A percentile compares a stretch with the other conserved stretches of the same genome.
phyloP scores from a whole-genome alignment of 306 rosid species.

The Lathyrus sativus region DNA sequence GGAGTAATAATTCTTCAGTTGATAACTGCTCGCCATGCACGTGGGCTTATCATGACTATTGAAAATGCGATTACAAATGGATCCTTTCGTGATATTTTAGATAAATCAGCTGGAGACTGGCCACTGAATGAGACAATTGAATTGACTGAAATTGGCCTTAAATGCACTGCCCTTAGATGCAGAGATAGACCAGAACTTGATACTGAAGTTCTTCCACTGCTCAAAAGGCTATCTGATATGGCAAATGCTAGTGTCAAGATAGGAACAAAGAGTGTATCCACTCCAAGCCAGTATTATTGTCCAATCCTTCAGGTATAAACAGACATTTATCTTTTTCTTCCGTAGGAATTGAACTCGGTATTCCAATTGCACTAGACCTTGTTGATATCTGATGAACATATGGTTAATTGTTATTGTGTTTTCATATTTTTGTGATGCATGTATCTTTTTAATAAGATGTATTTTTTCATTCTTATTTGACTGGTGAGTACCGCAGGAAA shows the following conservation, averaged over 20 bases:
- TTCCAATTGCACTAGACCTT: no score
- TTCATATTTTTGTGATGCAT: no score
- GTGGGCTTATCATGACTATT: conserved; percentile 53
- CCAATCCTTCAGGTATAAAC: conserved; percentile 88
- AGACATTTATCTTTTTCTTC: conserved; percentile 5
- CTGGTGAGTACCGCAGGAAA: conserved; percentile 59
- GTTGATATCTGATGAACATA: background rate
- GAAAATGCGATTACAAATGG: conserved; percentile 71
- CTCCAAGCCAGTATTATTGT: conserved; percentile 84
- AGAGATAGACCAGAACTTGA: conserved; percentile 97
- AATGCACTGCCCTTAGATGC: conserved; percentile 80
- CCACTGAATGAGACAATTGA: conserved; percentile 74
- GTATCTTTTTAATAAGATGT: no score
- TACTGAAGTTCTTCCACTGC: conserved; percentile 81
- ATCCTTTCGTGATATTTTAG: conserved; percentile 59
- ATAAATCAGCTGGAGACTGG: conserved; percentile 80
- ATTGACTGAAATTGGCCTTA: conserved; percentile 65
- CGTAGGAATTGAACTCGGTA: no score
- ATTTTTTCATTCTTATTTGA: no score
- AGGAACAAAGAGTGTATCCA: conserved; percentile 41
- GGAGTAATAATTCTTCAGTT: conserved; percentile 79
- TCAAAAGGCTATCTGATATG: conserved; percentile 56
- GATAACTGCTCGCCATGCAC: conserved; percentile 70
- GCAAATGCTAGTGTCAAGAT: conserved; percentile 56
- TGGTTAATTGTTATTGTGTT: conserved; percentile 17